phyloP scores from a whole-genome alignment of 1,284 basidiomycete species.

The Meira miltonrushii region DNA sequence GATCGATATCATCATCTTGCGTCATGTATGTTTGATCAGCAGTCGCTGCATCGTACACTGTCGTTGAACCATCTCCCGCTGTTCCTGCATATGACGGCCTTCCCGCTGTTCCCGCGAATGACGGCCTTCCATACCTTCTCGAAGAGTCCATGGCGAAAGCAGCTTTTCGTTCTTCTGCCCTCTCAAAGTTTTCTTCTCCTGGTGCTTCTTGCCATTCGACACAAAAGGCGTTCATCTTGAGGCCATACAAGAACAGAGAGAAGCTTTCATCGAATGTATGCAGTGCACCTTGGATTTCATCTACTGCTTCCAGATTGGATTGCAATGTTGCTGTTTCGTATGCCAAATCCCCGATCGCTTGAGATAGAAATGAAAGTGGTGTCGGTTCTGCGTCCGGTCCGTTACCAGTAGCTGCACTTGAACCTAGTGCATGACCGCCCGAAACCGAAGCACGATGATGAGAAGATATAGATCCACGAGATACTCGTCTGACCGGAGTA shows the following conservation, averaged over 20 bases:
- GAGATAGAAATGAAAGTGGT: slow-evolving; percentile 75
- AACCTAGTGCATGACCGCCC: slow-evolving; percentile 60
- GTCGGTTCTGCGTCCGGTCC: slow-evolving; percentile 58
- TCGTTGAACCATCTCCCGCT: slow-evolving; percentile 4
- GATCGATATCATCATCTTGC: slow-evolving; percentile 21
- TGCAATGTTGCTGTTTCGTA: slow-evolving; percentile 80
- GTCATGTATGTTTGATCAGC: slow-evolving; percentile 48
- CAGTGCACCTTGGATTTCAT: slow-evolving; percentile 68
- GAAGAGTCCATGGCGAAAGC: neutral
- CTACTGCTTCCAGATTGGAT: slow-evolving; percentile 68
- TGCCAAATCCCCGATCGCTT: slow-evolving; percentile 71
- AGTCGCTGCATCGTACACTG: neutral
- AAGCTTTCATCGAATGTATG: slow-evolving; percentile 87
- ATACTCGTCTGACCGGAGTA: slow-evolving; percentile 80
- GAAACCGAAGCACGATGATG: slow-evolving; percentile 57
- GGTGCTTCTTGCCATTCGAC: slow-evolving; percentile 75
- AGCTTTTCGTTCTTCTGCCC: slow-evolving; percentile 26
- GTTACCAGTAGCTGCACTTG: neutral
- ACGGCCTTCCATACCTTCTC: neutral
- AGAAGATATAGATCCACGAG: slow-evolving; percentile 80
- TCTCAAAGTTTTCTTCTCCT: slow-evolving; percentile 35
- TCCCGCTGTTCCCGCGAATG: neutral
- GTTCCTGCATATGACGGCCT: neutral
- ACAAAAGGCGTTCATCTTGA: slow-evolving; percentile 91
- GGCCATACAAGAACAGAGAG: slow-evolving; percentile 79